A percentile compares a stretch with the other conserved stretches of the same genome.
phyloP scores from a whole-genome alignment of 441 rosid species.

The Breynia disticha region DNA sequence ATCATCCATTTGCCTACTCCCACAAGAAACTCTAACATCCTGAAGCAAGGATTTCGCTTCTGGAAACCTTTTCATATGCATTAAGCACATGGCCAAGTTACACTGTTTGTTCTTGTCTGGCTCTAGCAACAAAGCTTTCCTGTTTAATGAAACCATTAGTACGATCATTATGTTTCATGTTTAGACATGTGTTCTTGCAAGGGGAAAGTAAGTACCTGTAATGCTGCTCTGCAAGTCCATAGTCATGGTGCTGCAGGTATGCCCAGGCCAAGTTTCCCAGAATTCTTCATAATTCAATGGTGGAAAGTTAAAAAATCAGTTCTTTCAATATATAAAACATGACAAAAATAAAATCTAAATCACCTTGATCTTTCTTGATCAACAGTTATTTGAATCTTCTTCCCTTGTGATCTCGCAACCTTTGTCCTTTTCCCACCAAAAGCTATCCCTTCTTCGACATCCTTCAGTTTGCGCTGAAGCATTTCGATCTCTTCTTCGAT shows the following conservation, averaged over 20 bases:
- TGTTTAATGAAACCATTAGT: slow-evolving; percentile 13
- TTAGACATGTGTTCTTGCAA: not conserved
- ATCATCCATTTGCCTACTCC: slow-evolving; percentile 40
- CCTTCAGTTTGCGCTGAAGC: slow-evolving; percentile 53
- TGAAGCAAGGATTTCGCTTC: slow-evolving; percentile 67
- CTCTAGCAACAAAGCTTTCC: slow-evolving; percentile 62
- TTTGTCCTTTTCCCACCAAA: slow-evolving; percentile 51
- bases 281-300: slow-evolving; percentile 35
- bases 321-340: not conserved
- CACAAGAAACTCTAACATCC: slow-evolving; percentile 34
- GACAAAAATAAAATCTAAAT: slow-evolving; percentile 13
- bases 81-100: slow-evolving; percentile 73
- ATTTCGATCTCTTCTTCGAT: slow-evolving; percentile 69
- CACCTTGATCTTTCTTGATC: slow-evolving; percentile 82
- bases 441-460: slow-evolving; percentile 42
- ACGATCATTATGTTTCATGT: not conserved
- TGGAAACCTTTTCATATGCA: slow-evolving; percentile 48
- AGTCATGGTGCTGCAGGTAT: slow-evolving; percentile 63
- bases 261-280: slow-evolving; percentile 94
- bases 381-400: slow-evolving; percentile 46
- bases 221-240: slow-evolving; percentile 60
- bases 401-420: slow-evolving; percentile 66
- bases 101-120: slow-evolving; percentile 63
- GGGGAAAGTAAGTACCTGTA: slow-evolving; percentile 40
- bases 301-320: slow-evolving; percentile 3